Conservation (phyloP, 2,329 filamentous ascomycete genomes). For the Cladorrhinum sp. region DNA sequence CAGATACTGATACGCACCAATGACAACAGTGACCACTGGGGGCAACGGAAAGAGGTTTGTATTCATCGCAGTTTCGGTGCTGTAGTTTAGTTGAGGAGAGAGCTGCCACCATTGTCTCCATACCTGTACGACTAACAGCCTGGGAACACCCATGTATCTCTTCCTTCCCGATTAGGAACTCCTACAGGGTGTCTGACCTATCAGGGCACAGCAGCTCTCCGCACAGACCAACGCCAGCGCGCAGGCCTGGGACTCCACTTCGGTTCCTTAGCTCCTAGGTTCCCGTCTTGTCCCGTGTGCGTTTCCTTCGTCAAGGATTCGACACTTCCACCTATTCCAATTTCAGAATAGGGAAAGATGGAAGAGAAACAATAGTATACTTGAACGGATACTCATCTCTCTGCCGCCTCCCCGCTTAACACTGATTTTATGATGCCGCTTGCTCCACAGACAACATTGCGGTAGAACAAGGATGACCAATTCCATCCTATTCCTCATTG, state of each 20-base stretch:
- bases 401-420: neutral
- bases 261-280: neutral
- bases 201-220: neutral
- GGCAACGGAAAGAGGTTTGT: neutral
- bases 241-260: neutral
- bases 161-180: constrained; percentile 16
- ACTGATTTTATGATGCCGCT: neutral
- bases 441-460: neutral
- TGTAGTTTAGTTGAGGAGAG: too few relatives aligned
- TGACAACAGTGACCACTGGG: neutral
- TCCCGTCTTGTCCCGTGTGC: constrained; percentile 3
- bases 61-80: neutral
- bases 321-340: neutral
- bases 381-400: neutral
- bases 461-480: neutral
- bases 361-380: neutral
- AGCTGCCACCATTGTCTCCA: neutral
- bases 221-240: neutral
- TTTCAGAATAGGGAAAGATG: neutral
- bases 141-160: constrained; percentile 7
- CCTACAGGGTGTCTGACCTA: constrained; percentile 8
- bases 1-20: neutral
- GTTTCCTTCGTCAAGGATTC: neutral
- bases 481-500: neutral
- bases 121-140: neutral